Evolutionary conservation across 164 flowering plant species (phyloP).

Genomic region (Magnolia officinalis): DNA sequence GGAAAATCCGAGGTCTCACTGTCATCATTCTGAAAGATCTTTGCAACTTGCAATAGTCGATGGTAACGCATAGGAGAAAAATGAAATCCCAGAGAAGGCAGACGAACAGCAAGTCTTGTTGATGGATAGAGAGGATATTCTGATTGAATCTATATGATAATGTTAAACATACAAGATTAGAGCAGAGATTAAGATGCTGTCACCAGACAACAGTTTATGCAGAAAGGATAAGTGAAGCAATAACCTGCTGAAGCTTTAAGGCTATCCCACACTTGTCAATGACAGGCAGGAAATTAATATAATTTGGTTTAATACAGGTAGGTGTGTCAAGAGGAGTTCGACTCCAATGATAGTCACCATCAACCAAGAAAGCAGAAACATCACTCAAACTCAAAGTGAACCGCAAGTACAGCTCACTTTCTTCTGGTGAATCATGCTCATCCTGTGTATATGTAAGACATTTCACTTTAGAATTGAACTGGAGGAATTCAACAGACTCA

Average conservation of each 20-base stretch:
- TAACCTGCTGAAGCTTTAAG: slow-evolving; percentile 84
- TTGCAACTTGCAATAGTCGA: slow-evolving; percentile 79
- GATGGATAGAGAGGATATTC: slow-evolving; percentile 69
- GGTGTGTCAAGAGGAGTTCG: slow-evolving; percentile 20
- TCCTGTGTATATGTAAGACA: slow-evolving; percentile 48
- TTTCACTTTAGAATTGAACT: not conserved
- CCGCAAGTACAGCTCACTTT: slow-evolving; percentile 64
- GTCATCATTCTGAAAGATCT: slow-evolving; percentile 68
- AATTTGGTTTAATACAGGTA: slow-evolving; percentile 16
- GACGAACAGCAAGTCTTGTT: slow-evolving; percentile 70
- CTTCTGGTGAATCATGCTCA: slow-evolving; percentile 48
- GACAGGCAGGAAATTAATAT: slow-evolving; percentile 60
- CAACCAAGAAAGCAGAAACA: slow-evolving; percentile 90
- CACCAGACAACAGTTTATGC: not conserved
- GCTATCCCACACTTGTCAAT: slow-evolving; percentile 87
- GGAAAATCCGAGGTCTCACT: slow-evolving; percentile 31
- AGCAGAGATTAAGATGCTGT: not conserved
- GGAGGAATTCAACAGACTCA: slow-evolving; percentile 3
- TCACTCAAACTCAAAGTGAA: slow-evolving; percentile 87
- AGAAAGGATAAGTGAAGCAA: not conserved
- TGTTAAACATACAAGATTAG: slow-evolving; percentile 8
- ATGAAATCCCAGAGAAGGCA: slow-evolving; percentile 84
- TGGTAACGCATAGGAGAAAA: slow-evolving; percentile 98
- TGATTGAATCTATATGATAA: slow-evolving; percentile 51
- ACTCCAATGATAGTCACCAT: slow-evolving; percentile 86